phyloP scores from a whole-genome alignment of 306 rosid genomes.

The Adenanthera pavonina region DNA sequence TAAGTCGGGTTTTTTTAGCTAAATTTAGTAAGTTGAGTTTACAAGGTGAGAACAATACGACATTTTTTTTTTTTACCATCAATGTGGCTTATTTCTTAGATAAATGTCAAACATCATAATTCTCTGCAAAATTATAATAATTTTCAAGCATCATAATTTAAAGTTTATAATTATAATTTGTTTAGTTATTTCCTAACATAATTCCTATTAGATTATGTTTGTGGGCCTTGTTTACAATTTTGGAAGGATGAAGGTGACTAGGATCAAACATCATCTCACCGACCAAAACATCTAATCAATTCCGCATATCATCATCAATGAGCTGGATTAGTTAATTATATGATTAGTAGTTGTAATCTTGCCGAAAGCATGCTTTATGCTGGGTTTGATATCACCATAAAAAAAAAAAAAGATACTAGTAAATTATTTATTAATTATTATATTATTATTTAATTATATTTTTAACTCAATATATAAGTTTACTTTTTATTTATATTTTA shows the following conservation, averaged over 20 bases:
- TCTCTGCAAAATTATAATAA: no score
- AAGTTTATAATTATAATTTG: no score
- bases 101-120: no score
- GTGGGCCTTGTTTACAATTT: background rate
- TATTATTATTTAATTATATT: background rate
- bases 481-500: no score
- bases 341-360: background rate
- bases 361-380: background rate
- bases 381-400: background rate
- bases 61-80: no score
- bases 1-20: no score
- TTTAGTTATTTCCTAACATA: no score
- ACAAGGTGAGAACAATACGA: no score
- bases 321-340: background rate
- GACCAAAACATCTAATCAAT: constrained; percentile 28
- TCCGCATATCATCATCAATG: constrained; percentile 9
- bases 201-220: background rate
- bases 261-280: constrained; percentile 31
- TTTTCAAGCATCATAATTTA: no score
- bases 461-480: no score
- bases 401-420: background rate
- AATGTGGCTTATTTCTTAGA: no score
- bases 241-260: constrained; percentile 24
- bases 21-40: no score
- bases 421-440: background rate